Evolutionary conservation across 768 basidiomycete genomes (phyloP).

Genomic region (Serendipita vermifera): DNA sequence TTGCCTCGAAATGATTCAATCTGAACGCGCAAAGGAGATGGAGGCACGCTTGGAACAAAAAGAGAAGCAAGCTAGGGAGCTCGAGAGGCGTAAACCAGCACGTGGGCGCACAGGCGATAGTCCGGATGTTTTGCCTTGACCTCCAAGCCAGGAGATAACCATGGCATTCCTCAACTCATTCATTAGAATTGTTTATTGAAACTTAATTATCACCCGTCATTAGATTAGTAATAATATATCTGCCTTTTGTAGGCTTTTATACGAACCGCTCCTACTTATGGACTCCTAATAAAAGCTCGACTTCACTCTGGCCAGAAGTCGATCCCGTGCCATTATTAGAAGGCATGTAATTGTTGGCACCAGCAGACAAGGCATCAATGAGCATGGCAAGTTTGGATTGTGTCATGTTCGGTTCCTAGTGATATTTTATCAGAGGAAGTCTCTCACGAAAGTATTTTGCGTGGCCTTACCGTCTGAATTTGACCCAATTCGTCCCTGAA

Average conservation of each 20-base stretch:
- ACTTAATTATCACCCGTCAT: no score
- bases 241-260: no score
- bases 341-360: slow-evolving; percentile 46
- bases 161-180: no score
- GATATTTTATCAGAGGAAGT: not conserved
- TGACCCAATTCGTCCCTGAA: slow-evolving; percentile 76
- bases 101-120: no score
- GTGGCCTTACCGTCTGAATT: slow-evolving; percentile 52
- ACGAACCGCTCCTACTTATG: not conserved
- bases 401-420: slow-evolving; percentile 53
- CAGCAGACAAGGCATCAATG: slow-evolving; percentile 71
- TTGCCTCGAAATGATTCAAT: slow-evolving; percentile 27
- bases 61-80: no score
- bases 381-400: slow-evolving; percentile 55
- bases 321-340: not conserved
- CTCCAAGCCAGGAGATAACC: no score
- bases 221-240: no score
- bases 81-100: no score
- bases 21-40: not conserved
- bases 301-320: not conserved
- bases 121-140: no score
- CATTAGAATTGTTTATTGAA: no score
- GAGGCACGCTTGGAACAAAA: not conserved
- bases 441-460: slow-evolving; percentile 19
- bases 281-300: not conserved